Percentiles rank a stretch among this genome's conserved stretches.
Evolutionary conservation across 768 basidiomycete species (phyloP).

Genomic region (Daedalea quercina): DNA sequence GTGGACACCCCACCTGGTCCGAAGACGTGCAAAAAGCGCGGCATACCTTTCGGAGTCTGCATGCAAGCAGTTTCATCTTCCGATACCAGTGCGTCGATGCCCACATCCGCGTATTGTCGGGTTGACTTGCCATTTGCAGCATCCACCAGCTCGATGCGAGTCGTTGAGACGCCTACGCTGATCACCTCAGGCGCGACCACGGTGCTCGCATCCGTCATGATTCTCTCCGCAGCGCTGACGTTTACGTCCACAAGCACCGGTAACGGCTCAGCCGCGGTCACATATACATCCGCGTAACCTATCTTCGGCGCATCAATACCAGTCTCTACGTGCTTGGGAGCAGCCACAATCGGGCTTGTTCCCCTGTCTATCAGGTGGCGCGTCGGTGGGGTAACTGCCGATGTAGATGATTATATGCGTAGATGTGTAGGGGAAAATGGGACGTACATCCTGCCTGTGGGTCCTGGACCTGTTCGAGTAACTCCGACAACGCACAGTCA

Average conservation of each 20-base stretch:
- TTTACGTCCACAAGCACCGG: slow-evolving; percentile 5
- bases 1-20: not conserved
- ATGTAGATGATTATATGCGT: not conserved
- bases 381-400: not conserved
- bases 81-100: not conserved
- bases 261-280: not conserved
- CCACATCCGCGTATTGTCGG: not conserved
- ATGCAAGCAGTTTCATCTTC: not conserved
- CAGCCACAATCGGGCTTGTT: not conserved
- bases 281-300: not conserved
- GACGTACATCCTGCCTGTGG: slow-evolving; percentile 11
- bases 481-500: slow-evolving; percentile 8
- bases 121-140: not conserved
- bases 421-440: not conserved
- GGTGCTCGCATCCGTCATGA: slow-evolving; percentile 1
- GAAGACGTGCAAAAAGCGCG: not conserved
- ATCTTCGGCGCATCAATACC: slow-evolving; percentile 1
- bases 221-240: slow-evolving; percentile 3
- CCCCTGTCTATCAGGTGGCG: not conserved
- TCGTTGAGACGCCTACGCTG: not conserved
- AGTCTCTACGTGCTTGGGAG: not conserved
- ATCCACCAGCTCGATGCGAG: not conserved
- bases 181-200: not conserved
- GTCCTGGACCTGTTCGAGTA: slow-evolving; percentile 11
- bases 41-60: not conserved